These are phyloP conservation scores for Moricandia arvensis DNA, from an alignment of 345 rosid species.

Conservation along the genomic window DNA sequence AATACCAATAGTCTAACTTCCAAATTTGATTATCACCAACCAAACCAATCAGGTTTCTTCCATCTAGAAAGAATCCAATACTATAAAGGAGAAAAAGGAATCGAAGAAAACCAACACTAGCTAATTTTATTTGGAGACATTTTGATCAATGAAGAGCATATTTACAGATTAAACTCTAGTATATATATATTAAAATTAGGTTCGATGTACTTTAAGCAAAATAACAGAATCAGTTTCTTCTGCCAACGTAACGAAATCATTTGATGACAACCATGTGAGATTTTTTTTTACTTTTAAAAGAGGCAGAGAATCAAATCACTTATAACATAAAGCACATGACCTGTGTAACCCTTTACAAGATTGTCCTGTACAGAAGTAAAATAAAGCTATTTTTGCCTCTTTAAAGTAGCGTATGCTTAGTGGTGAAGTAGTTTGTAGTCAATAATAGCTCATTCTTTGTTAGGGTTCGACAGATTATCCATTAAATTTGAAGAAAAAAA, in stretches of 20 bases:
- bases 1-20: too few relatives aligned
- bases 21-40: too few relatives aligned
- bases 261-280: slow-evolving; percentile 12
- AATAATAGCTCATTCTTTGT: not conserved
- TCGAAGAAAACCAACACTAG: too few relatives aligned
- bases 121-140: too few relatives aligned
- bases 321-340: slow-evolving; percentile 35
- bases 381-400: slow-evolving; percentile 20
- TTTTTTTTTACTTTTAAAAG: not conserved
- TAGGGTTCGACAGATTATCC: too few relatives aligned
- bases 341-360: slow-evolving; percentile 24
- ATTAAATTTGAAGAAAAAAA: too few relatives aligned
- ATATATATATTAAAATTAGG: too few relatives aligned
- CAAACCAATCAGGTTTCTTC: too few relatives aligned
- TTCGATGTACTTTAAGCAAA: not conserved
- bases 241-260: not conserved
- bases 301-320: slow-evolving; percentile 35
- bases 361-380: slow-evolving; percentile 29
- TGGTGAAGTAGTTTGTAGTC: slow-evolving; percentile 27
- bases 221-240: slow-evolving; percentile 7
- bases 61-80: too few relatives aligned
- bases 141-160: too few relatives aligned
- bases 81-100: too few relatives aligned
- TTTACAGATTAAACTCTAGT: too few relatives aligned
- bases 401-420: slow-evolving; percentile 35